Percentiles rank a stretch among this genome's conserved stretches.
These are phyloP conservation scores for Cladorrhinum samala DNA, from an alignment of 495 filamentous ascomycete species.

Conservation along the genomic window DNA sequence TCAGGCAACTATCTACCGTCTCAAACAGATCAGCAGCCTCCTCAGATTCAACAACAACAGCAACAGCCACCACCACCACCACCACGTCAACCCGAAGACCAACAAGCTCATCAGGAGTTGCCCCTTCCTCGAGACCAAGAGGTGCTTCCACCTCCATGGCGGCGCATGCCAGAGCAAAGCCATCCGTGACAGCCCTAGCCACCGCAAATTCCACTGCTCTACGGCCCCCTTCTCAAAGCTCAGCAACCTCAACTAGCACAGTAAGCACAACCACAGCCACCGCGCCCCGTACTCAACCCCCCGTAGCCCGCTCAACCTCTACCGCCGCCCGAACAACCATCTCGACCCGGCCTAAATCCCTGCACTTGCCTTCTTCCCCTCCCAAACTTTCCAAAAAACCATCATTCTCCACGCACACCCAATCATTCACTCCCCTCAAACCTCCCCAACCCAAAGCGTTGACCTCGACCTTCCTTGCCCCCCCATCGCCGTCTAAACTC, in stretches of 20 bases:
- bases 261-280: constrained; percentile 21
- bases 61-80: constrained; percentile 17
- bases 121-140: constrained; percentile 15
- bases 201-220: constrained; percentile 37
- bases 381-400: constrained; percentile 30
- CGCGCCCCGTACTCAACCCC: constrained; percentile 17
- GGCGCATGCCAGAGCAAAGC: constrained; percentile 29
- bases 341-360: constrained; percentile 8
- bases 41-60: constrained; percentile 5
- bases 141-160: neutral
- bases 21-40: constrained; percentile 4
- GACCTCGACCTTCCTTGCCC: constrained; percentile 46
- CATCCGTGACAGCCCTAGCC: constrained; percentile 39
- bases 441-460: constrained; percentile 48
- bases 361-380: neutral
- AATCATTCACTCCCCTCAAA: constrained; percentile 65
- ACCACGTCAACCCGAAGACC: constrained; percentile 11
- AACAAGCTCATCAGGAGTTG: constrained; percentile 18
- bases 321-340: constrained; percentile 5
- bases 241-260: constrained; percentile 18
- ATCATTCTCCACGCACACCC: constrained; percentile 61
- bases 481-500: constrained; percentile 46
- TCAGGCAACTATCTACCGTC: neutral
- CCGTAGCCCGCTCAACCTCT: constrained; percentile 4
- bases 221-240: constrained; percentile 32